Evolutionary conservation across 2,329 filamentous ascomycete species (phyloP), one percentile per base, ranked within the genome.

Genomic region (Stemphylium lycopersici): DNA sequence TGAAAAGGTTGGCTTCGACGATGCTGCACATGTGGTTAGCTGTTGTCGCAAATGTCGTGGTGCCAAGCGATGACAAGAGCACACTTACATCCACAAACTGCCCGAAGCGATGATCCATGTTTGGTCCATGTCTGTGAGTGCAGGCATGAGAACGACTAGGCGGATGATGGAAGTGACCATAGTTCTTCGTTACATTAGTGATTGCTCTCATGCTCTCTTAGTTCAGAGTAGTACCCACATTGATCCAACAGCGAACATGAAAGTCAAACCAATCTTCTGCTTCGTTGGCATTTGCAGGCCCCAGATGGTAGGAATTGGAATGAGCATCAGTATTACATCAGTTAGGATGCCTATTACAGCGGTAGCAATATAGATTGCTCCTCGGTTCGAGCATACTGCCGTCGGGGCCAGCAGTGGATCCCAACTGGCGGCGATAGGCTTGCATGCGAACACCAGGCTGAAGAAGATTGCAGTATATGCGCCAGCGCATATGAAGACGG

Each of bases 1-100:
- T 68, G 45, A 78, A 71, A 0, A 79, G 66, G 34, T 79, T 79
- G 0, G 68, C 62, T 52, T 79, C 77, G 32, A 78, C 61, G 34
- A 76, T 66, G 1, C 74, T 77, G 18, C 26, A 16, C 5, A 29
- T 22, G 15, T 32, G 32, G 10, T 56, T 3, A 55, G 44, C 26
- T 2, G 15, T 15, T 1, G 6, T 24, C 12, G 7, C 12, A 18
- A 22, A 24, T n/a, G 22, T 34, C 15, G 3, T 8, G 16, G 16
- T 39, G 22, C 31, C 20, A 8, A n/a, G 8, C 16, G 12, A 47
- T 22, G 11, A 31, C 18, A 18, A 22, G 20, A 42, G 31, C 12
- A 16, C 8, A 47, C 51, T 55, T 50, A 61, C 58, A 61, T 59
- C 58, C 58, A 61, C 3, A 61, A 24, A 37, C 32, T 43, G 7